Evolutionary conservation across 2,329 filamentous ascomycete species (phyloP).

Genomic region (Ophiostoma tasmaniense): DNA sequence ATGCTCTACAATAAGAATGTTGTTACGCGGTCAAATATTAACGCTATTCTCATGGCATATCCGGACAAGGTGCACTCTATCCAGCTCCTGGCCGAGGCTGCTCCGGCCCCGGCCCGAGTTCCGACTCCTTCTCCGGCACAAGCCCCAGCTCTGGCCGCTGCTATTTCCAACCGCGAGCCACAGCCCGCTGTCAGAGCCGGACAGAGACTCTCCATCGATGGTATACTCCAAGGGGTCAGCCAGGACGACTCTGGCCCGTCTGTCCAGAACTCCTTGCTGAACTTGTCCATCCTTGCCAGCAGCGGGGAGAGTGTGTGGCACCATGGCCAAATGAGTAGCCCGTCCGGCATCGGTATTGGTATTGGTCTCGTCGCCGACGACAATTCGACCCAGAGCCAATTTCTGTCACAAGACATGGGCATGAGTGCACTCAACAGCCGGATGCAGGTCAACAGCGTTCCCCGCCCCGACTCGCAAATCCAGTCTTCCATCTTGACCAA

Average conservation of each 20-base stretch:
- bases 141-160: neutral
- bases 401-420: neutral
- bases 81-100: neutral
- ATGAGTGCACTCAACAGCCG: neutral
- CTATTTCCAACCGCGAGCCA: too few species aligned
- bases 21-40: conserved; percentile 20
- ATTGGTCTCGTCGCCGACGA: neutral
- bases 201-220: neutral
- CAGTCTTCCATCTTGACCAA: conserved; percentile 8
- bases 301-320: conserved; percentile 13
- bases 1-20: conserved; percentile 25
- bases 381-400: neutral
- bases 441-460: neutral
- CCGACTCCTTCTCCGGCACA: neutral
- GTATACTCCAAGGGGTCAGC: too few species aligned
- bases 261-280: neutral
- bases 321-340: conserved; percentile 14
- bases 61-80: conserved; percentile 13
- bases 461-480: neutral
- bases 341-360: neutral
- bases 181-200: neutral
- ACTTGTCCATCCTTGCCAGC: neutral
- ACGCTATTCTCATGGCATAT: conserved; percentile 17
- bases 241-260: neutral
- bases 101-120: too few species aligned